Percentiles rank a stretch among this genome's conserved stretches.
phyloP scores from a whole-genome alignment of 805 yeast genomes.

The Peterozyma xylosa region DNA sequence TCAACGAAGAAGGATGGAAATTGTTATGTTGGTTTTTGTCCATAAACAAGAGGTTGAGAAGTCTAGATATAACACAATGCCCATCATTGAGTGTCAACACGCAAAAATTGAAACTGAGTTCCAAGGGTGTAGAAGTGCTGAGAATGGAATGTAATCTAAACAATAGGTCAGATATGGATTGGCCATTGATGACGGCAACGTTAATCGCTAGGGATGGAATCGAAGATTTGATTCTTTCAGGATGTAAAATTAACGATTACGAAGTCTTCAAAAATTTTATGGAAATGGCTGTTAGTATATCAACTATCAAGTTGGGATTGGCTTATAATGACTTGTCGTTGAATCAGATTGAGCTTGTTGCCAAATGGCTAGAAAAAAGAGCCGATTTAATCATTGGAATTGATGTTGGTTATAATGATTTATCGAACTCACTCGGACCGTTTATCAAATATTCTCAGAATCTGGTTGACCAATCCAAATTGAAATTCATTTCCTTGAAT shows the following conservation, averaged over 20 bases:
- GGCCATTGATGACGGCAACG: slow-evolving; percentile 71
- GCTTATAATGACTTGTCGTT: slow-evolving; percentile 64
- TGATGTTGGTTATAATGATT: slow-evolving; percentile 80
- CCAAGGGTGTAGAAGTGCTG: slow-evolving; percentile 5
- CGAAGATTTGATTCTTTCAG: slow-evolving; percentile 73
- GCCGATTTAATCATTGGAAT: slow-evolving; percentile 49
- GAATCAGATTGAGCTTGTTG: slow-evolving; percentile 49
- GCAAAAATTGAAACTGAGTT: slow-evolving; percentile 24
- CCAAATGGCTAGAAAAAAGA: slow-evolving; percentile 47
- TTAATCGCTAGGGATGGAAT: slow-evolving; percentile 64
- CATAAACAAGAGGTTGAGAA: slow-evolving; percentile 47
- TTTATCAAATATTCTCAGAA: slow-evolving; percentile 25
- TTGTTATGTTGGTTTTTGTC: slow-evolving; percentile 68
- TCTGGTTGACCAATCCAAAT: slow-evolving; percentile 14
- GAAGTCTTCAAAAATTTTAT: slow-evolving; percentile 49
- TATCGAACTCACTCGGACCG: slow-evolving; percentile 31
- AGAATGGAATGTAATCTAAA: slow-evolving; percentile 41
- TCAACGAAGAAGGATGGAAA: slow-evolving; percentile 72
- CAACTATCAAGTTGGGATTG: slow-evolving; percentile 62
- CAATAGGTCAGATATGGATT: slow-evolving; percentile 72
- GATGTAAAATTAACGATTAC: slow-evolving; percentile 56
- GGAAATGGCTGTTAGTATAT: slow-evolving; percentile 42
- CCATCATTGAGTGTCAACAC: slow-evolving; percentile 38
- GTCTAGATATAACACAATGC: slow-evolving; percentile 68
- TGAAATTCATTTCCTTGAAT: slow-evolving; percentile 54